Conservation (phyloP, 1,139 yeast genomes). For the Diutina rugosa region DNA sequence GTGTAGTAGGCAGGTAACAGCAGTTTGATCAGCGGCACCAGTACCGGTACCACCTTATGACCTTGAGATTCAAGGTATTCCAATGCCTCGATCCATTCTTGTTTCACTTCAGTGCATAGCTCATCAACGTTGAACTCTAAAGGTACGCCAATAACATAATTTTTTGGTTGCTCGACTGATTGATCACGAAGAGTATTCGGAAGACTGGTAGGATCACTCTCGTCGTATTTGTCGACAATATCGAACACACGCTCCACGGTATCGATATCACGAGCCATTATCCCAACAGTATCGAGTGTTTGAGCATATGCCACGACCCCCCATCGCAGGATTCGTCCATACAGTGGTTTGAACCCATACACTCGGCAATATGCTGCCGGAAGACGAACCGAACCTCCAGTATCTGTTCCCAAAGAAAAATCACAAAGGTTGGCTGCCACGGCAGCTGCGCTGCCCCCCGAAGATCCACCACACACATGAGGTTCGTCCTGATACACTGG, state of each 20-base stretch:
- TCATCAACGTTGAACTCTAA: conserved; percentile 50
- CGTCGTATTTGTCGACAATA: conserved; percentile 48
- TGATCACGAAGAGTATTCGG: conserved; percentile 17
- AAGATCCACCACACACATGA: conserved; percentile 76
- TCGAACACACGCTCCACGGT: conserved; percentile 35
- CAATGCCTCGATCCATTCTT: conserved; percentile 35
- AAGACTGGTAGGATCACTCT: conserved; percentile 72
- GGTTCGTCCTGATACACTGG: conserved; percentile 34
- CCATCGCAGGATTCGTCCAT: conserved; percentile 83
- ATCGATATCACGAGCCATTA: conserved; percentile 40
- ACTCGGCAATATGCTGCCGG: conserved; percentile 86
- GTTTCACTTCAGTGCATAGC: conserved; percentile 31
- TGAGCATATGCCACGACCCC: conserved; percentile 93
- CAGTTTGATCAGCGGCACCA: conserved; percentile 54
- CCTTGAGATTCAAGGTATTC: conserved; percentile 30
- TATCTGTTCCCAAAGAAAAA: conserved; percentile 76
- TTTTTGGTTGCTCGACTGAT: not conserved
- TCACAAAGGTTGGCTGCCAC: conserved; percentile 62
- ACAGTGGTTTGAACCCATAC: conserved; percentile 83
- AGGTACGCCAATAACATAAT: conserved; percentile 55
- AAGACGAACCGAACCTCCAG: conserved; percentile 90
- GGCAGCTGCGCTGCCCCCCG: conserved; percentile 94
- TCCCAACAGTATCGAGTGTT: conserved; percentile 88
- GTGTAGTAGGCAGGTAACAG: conserved; percentile 82
- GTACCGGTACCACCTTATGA: conserved; percentile 46